A percentile compares a stretch with the other conserved stretches of the same genome.
Evolutionary conservation across 2,329 filamentous ascomycete genomes (phyloP).

Genomic region (Colletotrichum simmondsii): DNA sequence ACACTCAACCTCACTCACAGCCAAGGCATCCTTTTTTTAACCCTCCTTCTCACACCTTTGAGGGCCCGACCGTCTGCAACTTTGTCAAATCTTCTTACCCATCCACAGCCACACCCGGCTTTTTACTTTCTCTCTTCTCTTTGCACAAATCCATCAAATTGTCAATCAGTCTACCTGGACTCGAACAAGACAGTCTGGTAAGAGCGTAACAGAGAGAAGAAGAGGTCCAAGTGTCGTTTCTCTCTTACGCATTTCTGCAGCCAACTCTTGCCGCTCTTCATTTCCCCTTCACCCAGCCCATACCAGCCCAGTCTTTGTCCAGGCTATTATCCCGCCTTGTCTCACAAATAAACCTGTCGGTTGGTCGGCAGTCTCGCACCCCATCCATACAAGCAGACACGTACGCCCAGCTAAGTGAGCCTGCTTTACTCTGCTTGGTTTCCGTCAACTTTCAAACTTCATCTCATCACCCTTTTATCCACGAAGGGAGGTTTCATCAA

Average conservation of each 20-base stretch:
- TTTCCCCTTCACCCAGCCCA: constrained; percentile 30
- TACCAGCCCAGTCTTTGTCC: constrained; percentile 28
- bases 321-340: constrained; percentile 28
- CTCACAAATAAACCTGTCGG: constrained; percentile 32
- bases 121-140: constrained; percentile 1
- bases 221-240: constrained; percentile 6
- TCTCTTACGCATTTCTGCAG: constrained; percentile 8
- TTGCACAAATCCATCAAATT: not conserved
- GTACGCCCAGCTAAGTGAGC: constrained; percentile 9
- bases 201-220: not conserved
- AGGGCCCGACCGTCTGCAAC: constrained; percentile 28
- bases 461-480: constrained; percentile 4
- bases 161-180: not conserved
- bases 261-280: constrained; percentile 31
- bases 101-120: not conserved
- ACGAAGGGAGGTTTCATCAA: not conserved
- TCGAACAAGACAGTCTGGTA: constrained; percentile 3
- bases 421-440: constrained; percentile 15
- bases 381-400: constrained; percentile 27
- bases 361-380: constrained; percentile 25
- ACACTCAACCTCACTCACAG: constrained; percentile 30
- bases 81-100: constrained; percentile 10
- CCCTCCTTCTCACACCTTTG: constrained; percentile 16
- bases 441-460: not conserved
- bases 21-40: constrained; percentile 32